Conservation (phyloP, 2,329 filamentous ascomycete species). For the Bimuria novae-zelandiae region DNA sequence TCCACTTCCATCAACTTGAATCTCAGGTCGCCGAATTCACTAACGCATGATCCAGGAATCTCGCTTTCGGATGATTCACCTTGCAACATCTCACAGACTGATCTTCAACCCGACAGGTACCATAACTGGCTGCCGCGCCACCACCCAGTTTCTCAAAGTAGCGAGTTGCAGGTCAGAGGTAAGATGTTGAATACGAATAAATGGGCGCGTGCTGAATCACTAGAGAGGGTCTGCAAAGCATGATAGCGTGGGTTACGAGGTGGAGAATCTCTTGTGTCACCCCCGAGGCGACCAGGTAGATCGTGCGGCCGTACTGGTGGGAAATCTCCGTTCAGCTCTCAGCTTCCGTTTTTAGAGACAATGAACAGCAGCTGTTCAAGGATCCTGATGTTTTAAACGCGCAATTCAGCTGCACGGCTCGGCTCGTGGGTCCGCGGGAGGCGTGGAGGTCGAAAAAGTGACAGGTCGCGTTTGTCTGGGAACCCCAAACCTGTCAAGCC, state of each 20-base stretch:
- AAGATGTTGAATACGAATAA: background rate
- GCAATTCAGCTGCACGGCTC: background rate
- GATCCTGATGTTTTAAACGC: background rate
- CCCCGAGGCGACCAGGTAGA: no score
- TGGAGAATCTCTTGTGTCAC: no score
- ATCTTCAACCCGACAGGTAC: no score
- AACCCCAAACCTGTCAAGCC: background rate
- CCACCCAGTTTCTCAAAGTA: background rate
- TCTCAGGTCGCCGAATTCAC: no score
- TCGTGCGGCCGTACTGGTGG: background rate
- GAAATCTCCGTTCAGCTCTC: background rate
- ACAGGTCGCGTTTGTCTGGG: background rate
- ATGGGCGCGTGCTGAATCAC: no score
- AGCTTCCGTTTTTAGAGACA: background rate
- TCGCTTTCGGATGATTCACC: no score
- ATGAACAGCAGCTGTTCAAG: background rate
- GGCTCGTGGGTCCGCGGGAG: background rate
- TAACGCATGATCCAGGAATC: no score
- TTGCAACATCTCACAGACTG: no score
- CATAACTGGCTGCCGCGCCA: no score
- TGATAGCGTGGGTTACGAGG: no score
- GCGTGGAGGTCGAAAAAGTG: background rate
- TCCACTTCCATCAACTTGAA: no score
- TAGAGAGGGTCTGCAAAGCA: no score
- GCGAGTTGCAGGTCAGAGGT: background rate